Base-by-base conservation (phyloP, 176 grass and related monocot species). In the Triticum monococcum region DNA sequence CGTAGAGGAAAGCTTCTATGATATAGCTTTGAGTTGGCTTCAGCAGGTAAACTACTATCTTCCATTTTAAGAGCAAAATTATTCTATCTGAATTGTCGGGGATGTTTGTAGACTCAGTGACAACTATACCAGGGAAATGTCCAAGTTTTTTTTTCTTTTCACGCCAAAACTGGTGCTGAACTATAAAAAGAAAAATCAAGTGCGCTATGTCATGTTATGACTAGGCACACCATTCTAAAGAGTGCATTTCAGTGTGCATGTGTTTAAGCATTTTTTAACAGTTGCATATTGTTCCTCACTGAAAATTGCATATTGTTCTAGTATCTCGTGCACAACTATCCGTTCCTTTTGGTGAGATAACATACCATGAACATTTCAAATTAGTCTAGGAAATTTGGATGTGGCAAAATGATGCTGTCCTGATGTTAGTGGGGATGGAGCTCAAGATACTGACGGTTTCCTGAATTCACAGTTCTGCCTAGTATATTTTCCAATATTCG, bases 1-100 rank as follows among this genome's bases (percentile, higher is more conserved):
- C 35, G 78, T 94, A 56, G 97, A 99, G 84, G 92, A 99, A 68
- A 96, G 79, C 79, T 99, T 94, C 64, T 99, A 91, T 83, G 97
- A 96, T 75, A 88, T 96, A 73, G 94, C 97, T 83, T 84, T 99
- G 52, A 85, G 52, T 48, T 99, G 97, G 97, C 93, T 99, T 75
- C 94, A 99, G 84, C 97, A 99, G 97, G 97, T 96, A 91, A 71
- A 61, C 41, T 70, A 69, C 61, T 68, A 82, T 85, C 35, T 83
- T 36, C 33, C 38, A 54, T 79, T 91, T 72, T 83, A 83, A 72
- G 43, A 68, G 64, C 48, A 11, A 45, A 5, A 12, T 36, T 78
- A 52, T 74, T 87, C 4, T 63, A 72, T 73, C 50, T 68, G 46
- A 83, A 83, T 9, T 78, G 50, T 2, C 3, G 80, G 52, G 38